Evolutionary conservation across 805 yeast species (phyloP).

Genomic region (Yarrowia sp.): DNA sequence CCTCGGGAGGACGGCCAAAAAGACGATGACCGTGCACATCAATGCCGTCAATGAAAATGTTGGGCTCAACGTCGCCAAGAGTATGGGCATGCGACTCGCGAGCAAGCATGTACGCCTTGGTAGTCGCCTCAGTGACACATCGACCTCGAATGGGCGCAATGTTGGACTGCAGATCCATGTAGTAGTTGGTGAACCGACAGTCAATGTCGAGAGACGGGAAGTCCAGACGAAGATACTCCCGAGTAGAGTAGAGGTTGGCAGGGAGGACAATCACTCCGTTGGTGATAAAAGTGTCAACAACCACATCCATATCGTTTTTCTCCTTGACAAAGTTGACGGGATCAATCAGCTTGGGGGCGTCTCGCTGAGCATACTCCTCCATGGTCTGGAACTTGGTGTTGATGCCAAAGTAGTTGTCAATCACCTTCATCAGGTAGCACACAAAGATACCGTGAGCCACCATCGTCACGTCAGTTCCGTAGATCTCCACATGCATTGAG

Average conservation of each 20-base stretch:
- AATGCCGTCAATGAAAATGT: slow-evolving; percentile 57
- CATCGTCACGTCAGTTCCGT: slow-evolving; percentile 64
- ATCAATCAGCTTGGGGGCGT: slow-evolving; percentile 31
- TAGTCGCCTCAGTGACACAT: slow-evolving; percentile 29
- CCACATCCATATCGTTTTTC: slow-evolving; percentile 73
- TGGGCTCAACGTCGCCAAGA: slow-evolving; percentile 36
- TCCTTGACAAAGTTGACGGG: slow-evolving; percentile 26
- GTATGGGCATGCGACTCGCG: slow-evolving; percentile 11
- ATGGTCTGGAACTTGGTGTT: slow-evolving; percentile 77
- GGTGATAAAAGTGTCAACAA: slow-evolving; percentile 65
- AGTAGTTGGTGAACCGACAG: slow-evolving; percentile 82
- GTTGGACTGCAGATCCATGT: slow-evolving; percentile 86
- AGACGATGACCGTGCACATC: slow-evolving; percentile 82
- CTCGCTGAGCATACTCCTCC: slow-evolving; percentile 62
- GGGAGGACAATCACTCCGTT: slow-evolving; percentile 77
- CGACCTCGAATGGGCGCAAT: slow-evolving; percentile 55
- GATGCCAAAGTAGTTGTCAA: slow-evolving; percentile 91
- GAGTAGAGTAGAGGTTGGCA: slow-evolving; percentile 61
- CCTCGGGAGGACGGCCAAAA: slow-evolving; percentile 88
- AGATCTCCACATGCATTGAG: slow-evolving; percentile 60
- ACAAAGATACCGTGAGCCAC: slow-evolving; percentile 77
- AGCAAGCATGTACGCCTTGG: slow-evolving; percentile 29
- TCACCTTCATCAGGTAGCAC: slow-evolving; percentile 67
- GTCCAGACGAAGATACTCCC: slow-evolving; percentile 58
- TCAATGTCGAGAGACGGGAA: slow-evolving; percentile 72